A percentile compares a stretch with the other conserved stretches of the same genome.
Evolutionary conservation across 2,329 filamentous ascomycete genomes (phyloP).

Genomic region (Aspergillus sp.): DNA sequence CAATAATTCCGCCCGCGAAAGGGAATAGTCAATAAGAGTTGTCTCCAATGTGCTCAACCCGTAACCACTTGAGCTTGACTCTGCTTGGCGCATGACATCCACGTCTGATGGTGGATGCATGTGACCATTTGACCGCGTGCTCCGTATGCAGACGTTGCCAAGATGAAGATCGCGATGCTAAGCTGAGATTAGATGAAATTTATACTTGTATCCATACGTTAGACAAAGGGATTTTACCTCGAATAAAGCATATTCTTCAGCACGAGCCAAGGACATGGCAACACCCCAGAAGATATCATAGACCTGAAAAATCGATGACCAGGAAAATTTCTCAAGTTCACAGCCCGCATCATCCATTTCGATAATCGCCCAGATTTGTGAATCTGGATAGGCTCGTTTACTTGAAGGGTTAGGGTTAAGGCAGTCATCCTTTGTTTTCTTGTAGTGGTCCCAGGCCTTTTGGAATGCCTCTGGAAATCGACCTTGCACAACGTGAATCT

Average conservation of each 20-base stretch:
- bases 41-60: slow-evolving; percentile 58
- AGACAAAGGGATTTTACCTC: slow-evolving; percentile 42
- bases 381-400: slow-evolving; percentile 53
- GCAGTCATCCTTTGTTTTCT: slow-evolving; percentile 44
- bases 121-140: slow-evolving; percentile 29
- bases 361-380: slow-evolving; percentile 63
- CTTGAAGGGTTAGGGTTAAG: slow-evolving; percentile 58
- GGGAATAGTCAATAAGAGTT: slow-evolving; percentile 68
- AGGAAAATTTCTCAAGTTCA: slow-evolving; percentile 52
- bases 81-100: slow-evolving; percentile 29
- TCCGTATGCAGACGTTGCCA: slow-evolving; percentile 63
- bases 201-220: not conserved
- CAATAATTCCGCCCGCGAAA: slow-evolving; percentile 59
- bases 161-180: slow-evolving; percentile 65
- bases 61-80: slow-evolving; percentile 44
- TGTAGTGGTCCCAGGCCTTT: slow-evolving; percentile 44
- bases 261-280: slow-evolving; percentile 60
- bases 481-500: slow-evolving; percentile 59
- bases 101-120: slow-evolving; percentile 36
- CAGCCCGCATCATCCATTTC: slow-evolving; percentile 67
- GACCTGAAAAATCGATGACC: slow-evolving; percentile 47
- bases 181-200: slow-evolving; percentile 11
- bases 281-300: slow-evolving; percentile 69
- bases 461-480: slow-evolving; percentile 54
- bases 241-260: slow-evolving; percentile 60